Base-by-base conservation (phyloP, 352 stramenopile genomes). In the Pythium chondricola region DNA sequence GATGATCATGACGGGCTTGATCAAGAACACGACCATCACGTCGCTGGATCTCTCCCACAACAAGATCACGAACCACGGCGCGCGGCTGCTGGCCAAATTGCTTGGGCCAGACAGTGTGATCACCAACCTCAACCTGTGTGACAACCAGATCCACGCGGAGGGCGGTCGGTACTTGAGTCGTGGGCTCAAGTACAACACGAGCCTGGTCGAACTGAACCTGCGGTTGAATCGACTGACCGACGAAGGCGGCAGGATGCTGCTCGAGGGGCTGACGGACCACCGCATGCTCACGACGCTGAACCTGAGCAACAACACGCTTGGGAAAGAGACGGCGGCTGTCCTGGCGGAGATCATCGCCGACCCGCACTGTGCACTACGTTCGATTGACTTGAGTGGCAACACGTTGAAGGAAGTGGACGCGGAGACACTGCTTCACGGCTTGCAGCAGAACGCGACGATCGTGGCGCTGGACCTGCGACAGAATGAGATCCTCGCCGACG, bases 1-100 rank as follows among this genome's bases (percentile, higher is more conserved):
- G 13, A 96, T 97, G 84, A 60, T 98, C 32, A 97, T 97, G 85
- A 95, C 86, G 3, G 92, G 92, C 1, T 67, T 98, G 18, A 79
- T 96, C 30, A 88, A 95, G 40, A 97, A 96, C 69, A 74, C 59
- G 24, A 97, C 88, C 9, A 94, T 98, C 48, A 97, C 90, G 7
- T 83, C 90, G 27, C 71, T 97, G 9, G 90, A 98, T 67, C 52
- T 98, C 1, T 94, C 84, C n/a, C 92, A 98, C 69, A 98, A 98
- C 61, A 96, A 96, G 58, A 91, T 97, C 53, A 96, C 86, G 0
- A 96, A 97, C 72, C 85, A 97, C 40, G 90, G 88, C 35, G 86
- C 86, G 17, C 68, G 89, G 21, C 54, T 98, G 43, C 52, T 98
- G 13, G 77, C 84, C 17, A 97, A 97, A 52, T 67, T 97, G 6